Base-by-base conservation (phyloP, 2,329 filamentous ascomycete genomes). In the Penicillium sp. region DNA sequence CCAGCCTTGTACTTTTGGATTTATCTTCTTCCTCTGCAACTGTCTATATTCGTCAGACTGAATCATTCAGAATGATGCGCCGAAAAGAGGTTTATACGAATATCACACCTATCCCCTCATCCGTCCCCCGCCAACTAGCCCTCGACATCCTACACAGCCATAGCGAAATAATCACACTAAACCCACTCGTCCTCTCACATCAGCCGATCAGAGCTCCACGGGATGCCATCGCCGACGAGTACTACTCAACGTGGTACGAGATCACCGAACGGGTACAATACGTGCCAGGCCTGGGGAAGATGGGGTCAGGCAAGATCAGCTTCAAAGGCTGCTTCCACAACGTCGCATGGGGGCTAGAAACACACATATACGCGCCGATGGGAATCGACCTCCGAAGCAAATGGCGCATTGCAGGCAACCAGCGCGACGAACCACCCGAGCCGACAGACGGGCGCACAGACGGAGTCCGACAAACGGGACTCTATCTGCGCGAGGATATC, bases 401-500 rank as follows among this genome's bases (percentile, higher is more conserved):
- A 73, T 96, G 90, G 90, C 86, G 81, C 9, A 78, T 96, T 4
- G 85, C 84, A 44, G 91, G 91, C 10, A 85, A 82, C 10, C 75
- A 89, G 40, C 86, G 87, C 0, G 89, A 87, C 18, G 90, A 95
- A 72, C 82, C 85, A 1, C 78, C 80, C 31, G 82, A 87, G 66
- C 79, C 84, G 0, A 74, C 82, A 11, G 89, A 93, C 74, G 74
- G 89, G 22, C 88, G 87, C 5, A 39, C 65, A 4, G 74, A 89
- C 6, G 82, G 82, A 14, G 84, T 81, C 0, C 90, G 90, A 0
- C 73, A 80, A 22, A 78, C 84, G 39, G 91, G 90, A 0, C 77
- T 96, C 13, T 95, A 92, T 69, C 77, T 96, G 40, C 82, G 89
- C n/a, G 91, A 96, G 77, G 91, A 96, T 62, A 87, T 94, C 47